These are phyloP conservation scores for Metschnikowia bowlesiae DNA, from an alignment of 805 yeast species.

Conservation along the genomic window DNA sequence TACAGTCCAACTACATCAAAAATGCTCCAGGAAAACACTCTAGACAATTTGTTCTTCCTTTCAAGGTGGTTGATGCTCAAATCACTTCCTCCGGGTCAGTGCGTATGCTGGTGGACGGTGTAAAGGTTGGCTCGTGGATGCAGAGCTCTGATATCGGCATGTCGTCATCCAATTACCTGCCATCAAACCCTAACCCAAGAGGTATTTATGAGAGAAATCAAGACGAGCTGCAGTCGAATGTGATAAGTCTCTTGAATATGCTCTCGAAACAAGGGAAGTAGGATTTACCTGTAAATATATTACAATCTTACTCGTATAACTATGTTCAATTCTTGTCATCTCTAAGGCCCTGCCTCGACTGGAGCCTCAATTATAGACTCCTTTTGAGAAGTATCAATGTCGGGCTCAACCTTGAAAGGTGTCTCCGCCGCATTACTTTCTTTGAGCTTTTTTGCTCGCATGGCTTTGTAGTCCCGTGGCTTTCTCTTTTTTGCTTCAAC, in stretches of 20 bases:
- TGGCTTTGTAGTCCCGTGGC: constrained; percentile 22
- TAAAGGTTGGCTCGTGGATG: constrained; percentile 40
- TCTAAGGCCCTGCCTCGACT: not conserved
- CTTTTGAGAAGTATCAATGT: not conserved
- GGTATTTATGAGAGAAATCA: constrained; percentile 32
- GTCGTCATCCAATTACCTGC: constrained; percentile 24
- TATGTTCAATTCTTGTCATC: too few relatives aligned
- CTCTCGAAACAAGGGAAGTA: constrained; percentile 14
- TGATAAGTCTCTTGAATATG: constrained; percentile 18
- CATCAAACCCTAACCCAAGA: constrained; percentile 30
- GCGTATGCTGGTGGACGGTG: constrained; percentile 37
- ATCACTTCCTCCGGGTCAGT: constrained; percentile 37
- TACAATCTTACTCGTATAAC: not conserved
- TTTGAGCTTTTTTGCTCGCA: constrained; percentile 17
- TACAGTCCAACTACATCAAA: constrained; percentile 32
- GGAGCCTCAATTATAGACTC: not conserved
- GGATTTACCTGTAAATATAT: constrained; percentile 6
- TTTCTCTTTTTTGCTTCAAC: constrained; percentile 30
- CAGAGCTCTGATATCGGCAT: constrained; percentile 19
- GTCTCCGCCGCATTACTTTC: constrained; percentile 2
- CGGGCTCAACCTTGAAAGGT: not conserved
- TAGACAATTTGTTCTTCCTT: constrained; percentile 43
- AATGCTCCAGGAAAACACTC: constrained; percentile 37
- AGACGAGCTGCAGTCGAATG: constrained; percentile 17
- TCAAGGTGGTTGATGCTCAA: constrained; percentile 35